Evolutionary conservation across 306 rosid species (phyloP).

Genomic region (Amphicarpaea edgeworthii): DNA sequence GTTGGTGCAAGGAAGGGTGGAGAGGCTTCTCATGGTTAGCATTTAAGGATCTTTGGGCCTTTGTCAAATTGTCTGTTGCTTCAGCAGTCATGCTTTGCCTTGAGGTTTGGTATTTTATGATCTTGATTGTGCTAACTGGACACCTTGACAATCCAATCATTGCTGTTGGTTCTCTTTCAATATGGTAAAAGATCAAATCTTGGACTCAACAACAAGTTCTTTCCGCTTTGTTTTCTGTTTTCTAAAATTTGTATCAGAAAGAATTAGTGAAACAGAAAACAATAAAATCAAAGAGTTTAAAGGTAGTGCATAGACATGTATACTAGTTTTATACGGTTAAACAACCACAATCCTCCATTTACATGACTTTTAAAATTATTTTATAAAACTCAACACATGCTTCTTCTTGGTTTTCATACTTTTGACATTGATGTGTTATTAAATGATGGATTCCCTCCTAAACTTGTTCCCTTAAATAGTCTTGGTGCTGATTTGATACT

Average conservation of each 20-base stretch:
- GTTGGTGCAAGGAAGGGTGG: constrained; percentile 89
- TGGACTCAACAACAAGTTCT: not conserved
- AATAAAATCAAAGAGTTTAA: too few relatives aligned
- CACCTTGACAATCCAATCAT: constrained; percentile 87
- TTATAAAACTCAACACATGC: too few relatives aligned
- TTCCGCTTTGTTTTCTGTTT: not conserved
- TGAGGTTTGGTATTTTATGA: constrained; percentile 98
- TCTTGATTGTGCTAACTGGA: constrained; percentile 94
- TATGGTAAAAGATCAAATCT: constrained; percentile 69
- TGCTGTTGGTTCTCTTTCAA: constrained; percentile 96
- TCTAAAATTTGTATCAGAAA: not conserved
- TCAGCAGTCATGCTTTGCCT: constrained; percentile 96
- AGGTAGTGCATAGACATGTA: too few relatives aligned
- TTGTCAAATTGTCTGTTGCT: constrained; percentile 81
- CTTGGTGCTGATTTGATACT: constrained; percentile 9
- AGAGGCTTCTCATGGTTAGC: constrained; percentile 90
- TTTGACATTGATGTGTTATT: too few relatives aligned
- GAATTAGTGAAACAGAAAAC: not conserved
- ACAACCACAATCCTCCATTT: too few relatives aligned
- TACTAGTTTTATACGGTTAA: too few relatives aligned
- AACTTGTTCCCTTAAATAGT: not conserved
- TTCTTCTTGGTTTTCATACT: too few relatives aligned
- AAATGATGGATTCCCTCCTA: too few relatives aligned
- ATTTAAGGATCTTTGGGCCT: constrained; percentile 82
- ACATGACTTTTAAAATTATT: too few relatives aligned